phyloP scores from a whole-genome alignment of 306 rosid genomes.

The Dryas drummondii region DNA sequence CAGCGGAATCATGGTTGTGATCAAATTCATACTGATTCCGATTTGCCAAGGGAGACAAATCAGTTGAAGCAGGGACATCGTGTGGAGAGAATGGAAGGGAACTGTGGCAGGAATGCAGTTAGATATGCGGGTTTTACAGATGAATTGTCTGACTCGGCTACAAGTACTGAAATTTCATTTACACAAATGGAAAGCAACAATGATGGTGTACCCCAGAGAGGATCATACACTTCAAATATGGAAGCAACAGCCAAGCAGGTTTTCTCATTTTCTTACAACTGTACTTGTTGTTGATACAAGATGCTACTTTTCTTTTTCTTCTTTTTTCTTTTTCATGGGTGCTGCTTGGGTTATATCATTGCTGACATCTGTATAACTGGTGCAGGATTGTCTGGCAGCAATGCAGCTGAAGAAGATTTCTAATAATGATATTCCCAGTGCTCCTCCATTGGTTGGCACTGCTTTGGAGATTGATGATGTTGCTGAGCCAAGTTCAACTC shows the following conservation, averaged over 20 bases:
- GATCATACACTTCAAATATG: background rate
- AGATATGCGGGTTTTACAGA: background rate
- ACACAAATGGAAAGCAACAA: background rate
- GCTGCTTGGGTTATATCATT: background rate
- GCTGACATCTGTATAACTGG: background rate
- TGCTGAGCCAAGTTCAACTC: slow-evolving; percentile 7
- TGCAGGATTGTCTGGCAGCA: slow-evolving; percentile 1
- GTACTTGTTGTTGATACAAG: background rate
- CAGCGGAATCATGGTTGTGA: background rate
- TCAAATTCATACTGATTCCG: background rate
- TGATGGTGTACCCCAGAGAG: background rate
- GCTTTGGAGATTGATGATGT: background rate
- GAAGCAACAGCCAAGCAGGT: slow-evolving; percentile 7
- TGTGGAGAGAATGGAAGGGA: background rate
- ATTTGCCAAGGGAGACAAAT: background rate
- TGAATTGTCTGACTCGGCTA: slow-evolving; percentile 14
- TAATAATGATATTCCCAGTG: slow-evolving; percentile 16
- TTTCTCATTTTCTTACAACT: background rate
- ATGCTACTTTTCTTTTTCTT: background rate
- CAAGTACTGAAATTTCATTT: slow-evolving; percentile 21
- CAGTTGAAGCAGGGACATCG: background rate
- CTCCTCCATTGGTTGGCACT: slow-evolving; percentile 26
- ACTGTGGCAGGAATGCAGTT: background rate
- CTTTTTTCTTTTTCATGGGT: background rate
- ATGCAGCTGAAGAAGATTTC: background rate